Evolutionary conservation across 2,329 filamentous ascomycete genomes (phyloP).

Genomic region (Pseudophaeomoniella oleicola): DNA sequence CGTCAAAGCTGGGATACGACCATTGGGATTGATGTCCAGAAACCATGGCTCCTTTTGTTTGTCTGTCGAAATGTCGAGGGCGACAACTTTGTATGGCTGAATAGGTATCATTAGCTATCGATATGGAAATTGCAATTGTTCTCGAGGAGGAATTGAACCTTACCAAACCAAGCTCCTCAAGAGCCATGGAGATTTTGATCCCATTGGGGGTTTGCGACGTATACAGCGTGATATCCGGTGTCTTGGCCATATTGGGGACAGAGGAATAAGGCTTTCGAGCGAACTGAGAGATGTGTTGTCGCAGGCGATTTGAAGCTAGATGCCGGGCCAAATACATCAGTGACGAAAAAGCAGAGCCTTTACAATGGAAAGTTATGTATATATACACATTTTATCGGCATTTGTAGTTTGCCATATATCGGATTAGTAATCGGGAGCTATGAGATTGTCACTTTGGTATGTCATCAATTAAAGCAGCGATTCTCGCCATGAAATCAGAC

Average conservation of each 20-base stretch:
- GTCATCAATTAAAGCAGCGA: too few relatives aligned
- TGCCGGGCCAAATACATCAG: too few relatives aligned
- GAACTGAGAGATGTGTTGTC: too few relatives aligned
- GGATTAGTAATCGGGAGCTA: too few relatives aligned
- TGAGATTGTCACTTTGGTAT: too few relatives aligned
- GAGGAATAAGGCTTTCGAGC: too few relatives aligned
- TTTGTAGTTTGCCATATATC: too few relatives aligned
- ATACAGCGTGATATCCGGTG: constrained; percentile 62
- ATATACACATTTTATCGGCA: too few relatives aligned
- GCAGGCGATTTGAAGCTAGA: too few relatives aligned
- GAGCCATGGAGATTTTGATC: constrained; percentile 72
- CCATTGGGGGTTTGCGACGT: constrained; percentile 77
- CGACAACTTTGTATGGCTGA: constrained; percentile 61
- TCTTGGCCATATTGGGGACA: constrained; percentile 11
- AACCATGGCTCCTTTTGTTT: constrained; percentile 81
- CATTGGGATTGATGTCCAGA: constrained; percentile 82
- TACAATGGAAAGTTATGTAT: too few relatives aligned
- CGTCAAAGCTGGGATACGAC: constrained; percentile 75
- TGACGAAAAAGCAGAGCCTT: too few relatives aligned
- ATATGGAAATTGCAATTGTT: constrained; percentile 5
- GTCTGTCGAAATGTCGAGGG: constrained; percentile 59
- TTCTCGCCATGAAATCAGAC: too few relatives aligned
- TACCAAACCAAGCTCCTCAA: constrained; percentile 60
- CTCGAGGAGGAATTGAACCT: constrained; percentile 3
- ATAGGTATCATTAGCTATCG: constrained; percentile 13